These are phyloP conservation scores for Podospora pseudopauciseta DNA, from an alignment of 495 filamentous ascomycete genomes.

Conservation along the genomic window DNA sequence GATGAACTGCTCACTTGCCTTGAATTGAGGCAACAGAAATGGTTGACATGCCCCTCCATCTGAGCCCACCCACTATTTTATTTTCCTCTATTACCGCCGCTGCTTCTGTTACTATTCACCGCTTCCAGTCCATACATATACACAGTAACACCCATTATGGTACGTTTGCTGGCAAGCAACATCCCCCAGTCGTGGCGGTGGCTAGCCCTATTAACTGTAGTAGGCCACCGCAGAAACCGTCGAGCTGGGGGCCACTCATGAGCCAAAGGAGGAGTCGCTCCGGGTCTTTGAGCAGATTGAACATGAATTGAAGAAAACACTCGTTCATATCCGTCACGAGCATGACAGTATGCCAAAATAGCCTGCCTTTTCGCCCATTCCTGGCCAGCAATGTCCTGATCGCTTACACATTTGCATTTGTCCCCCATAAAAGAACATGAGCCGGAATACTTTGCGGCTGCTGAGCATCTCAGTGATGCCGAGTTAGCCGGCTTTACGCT, in stretches of 20 bases:
- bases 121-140: too few relatives aligned
- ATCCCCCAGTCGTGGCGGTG: background rate
- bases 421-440: conserved; percentile 33
- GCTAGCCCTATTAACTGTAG: background rate
- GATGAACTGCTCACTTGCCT: background rate
- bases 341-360: conserved; percentile 22
- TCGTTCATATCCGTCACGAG: conserved; percentile 50
- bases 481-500: conserved; percentile 47
- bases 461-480: conserved; percentile 42
- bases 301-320: conserved; percentile 46
- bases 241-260: conserved; percentile 44
- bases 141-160: background rate
- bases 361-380: conserved; percentile 7
- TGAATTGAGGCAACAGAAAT: background rate
- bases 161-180: background rate
- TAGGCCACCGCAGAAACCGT: conserved; percentile 55
- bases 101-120: too few relatives aligned
- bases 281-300: conserved; percentile 48
- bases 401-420: background rate
- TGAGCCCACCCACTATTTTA: background rate
- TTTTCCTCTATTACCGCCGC: too few relatives aligned
- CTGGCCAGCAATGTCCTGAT: background rate
- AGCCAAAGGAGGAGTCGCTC: conserved; percentile 51
- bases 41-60: background rate
- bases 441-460: conserved; percentile 49